Evolutionary conservation across 75 land plant species (phyloP), one percentile per base, ranked within the genome.

Genomic region (Sequoia sempervirens): DNA sequence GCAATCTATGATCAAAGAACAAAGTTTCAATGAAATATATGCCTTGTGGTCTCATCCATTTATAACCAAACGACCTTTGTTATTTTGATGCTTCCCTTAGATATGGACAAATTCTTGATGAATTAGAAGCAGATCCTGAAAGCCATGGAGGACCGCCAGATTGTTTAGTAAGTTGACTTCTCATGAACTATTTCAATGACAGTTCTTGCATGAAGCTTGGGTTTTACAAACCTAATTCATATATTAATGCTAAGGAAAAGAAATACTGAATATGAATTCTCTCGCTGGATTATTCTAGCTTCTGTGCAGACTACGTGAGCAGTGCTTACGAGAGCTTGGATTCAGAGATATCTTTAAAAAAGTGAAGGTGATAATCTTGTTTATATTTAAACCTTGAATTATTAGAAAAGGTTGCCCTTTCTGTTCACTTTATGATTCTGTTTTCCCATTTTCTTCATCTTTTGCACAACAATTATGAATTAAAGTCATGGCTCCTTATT

Each of bases 131-230:
- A 78, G 91, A 97, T 85, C 98, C 99, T 37, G 94, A 96, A 83
- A 92, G 90, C 68, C 98, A 97, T 82, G 98, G 94, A 83, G 99
- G 99, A 2, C 99, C 99, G 64, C 99, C 99, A 72, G 99, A 97
- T 87, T 93, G 98, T 92, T 86, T 94, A 84, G 99, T 97, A 91
- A 88, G 97, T 79, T 28, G 32, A 52, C 26, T 82, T 41, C 6
- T 61, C 20, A 43, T 81, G 37, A 23, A 14, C 54, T 84, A 54
- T 58, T 84, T 61, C 10, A 75, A 7, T 38, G 41, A 75, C 28
- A 45, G 2, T 78, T n/a, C 47, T 34, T 34, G 46, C 83, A 83
- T 46, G 45, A 80, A 83, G 46, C 50, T 46, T 41, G 82, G 36
- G 40, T 75, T 23, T 83, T 41, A 20, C 50, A n/a, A 8, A 20